These are phyloP conservation scores for Aspergillus fumigatiaffinis DNA, from an alignment of 2,329 filamentous ascomycete species.

Conservation along the genomic window DNA sequence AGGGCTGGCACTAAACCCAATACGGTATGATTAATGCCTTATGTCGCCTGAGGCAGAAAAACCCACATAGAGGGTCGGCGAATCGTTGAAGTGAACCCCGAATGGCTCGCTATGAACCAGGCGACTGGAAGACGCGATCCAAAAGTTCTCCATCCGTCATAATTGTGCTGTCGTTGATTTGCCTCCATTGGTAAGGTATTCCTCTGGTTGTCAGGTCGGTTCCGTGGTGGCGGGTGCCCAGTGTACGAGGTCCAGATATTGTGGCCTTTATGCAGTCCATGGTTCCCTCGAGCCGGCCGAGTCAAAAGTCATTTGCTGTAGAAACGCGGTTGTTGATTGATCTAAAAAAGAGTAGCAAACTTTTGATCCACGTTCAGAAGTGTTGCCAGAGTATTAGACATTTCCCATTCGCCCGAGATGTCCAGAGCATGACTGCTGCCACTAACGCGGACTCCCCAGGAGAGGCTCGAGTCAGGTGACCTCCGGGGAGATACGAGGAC, in stretches of 20 bases:
- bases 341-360: not conserved
- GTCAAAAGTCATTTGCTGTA: not conserved
- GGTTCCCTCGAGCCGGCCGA: not conserved
- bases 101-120: constrained; percentile 2
- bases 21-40: not conserved
- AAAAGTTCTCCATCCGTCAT: not conserved
- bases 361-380: not conserved
- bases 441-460: not conserved
- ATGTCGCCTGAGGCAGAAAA: not conserved
- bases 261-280: not conserved
- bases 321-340: not conserved
- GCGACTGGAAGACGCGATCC: not conserved
- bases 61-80: not conserved
- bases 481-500: no score
- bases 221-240: not conserved
- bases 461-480: not conserved
- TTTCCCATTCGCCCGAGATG: not conserved
- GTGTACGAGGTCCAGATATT: not conserved
- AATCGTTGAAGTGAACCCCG: not conserved
- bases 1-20: not conserved
- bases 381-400: no score
- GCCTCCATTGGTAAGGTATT: not conserved
- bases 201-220: not conserved
- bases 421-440: not conserved
- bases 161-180: not conserved